Base-by-base conservation (phyloP, 768 basidiomycete genomes). In the Rhizopogon salebrosus region DNA sequence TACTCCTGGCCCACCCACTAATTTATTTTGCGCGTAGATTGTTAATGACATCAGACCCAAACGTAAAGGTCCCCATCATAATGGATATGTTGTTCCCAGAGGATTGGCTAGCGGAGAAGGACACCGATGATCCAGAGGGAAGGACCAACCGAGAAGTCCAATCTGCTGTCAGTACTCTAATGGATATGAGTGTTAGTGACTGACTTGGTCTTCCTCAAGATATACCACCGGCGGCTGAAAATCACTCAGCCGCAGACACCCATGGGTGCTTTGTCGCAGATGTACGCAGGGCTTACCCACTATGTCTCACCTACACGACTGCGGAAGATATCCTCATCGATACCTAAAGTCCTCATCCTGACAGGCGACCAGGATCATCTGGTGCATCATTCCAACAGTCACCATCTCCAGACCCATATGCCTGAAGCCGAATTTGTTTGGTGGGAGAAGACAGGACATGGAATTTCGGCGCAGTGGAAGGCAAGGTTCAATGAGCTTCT, bases 351-450 rank as follows among this genome's bases (percentile, higher is more conserved):
- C 7, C 59, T 75, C 27, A 83, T 80, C 34, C 61, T 89, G n/a
- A 86, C 84, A 0, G 89, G 87, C 2, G 82, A 86, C 54, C 65
- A 80, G 1, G 89, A 91, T 60, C 56, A 77, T 43, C 65, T 92
- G 3, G 75, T 92, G 8, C 59, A 70, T 14, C 72, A 80, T 0
- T 55, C 59, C 6, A 79, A 85, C 50, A 85, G 83, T 22, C 58
- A 64, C 6, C 66, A 73, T 20, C 61, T 92, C 20, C 81, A 82
- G 62, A 63, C 63, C 9, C 59, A 69, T 36, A 91, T 90, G 86
- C 69, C 75, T 1, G 71, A 77, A 48, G 79, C 81, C 0, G 80
- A 82, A 56, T 68, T 82, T 37, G 64, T 80, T n/a, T 64, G 73
- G 50, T 88, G 83, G 82, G 63, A 78, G 49, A 70, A 70, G 1